Conservation (phyloP, 768 basidiomycete species). For the Leccinum olivaceopallidum region DNA sequence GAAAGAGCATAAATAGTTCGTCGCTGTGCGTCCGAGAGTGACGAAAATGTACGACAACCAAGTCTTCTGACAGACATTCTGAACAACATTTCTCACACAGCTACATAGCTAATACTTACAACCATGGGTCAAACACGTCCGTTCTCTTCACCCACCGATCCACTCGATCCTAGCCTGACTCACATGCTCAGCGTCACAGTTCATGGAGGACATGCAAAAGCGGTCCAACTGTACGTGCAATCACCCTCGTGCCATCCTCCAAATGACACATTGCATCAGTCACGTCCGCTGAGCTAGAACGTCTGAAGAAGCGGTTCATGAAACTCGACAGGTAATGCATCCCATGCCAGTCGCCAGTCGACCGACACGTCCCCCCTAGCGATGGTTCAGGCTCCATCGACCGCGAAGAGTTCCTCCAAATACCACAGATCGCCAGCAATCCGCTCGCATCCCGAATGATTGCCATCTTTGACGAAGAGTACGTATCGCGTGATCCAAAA, state of each 20-base stretch:
- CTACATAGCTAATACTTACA: conserved; percentile 9
- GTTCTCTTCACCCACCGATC: conserved; percentile 28
- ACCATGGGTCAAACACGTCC: conserved; percentile 84
- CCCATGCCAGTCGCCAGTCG: neutral
- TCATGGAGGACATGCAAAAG: conserved; percentile 98
- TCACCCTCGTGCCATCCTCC: neutral
- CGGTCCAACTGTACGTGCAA: conserved; percentile 88
- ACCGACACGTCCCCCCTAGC: conserved; percentile 39
- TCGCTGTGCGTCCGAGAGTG: conserved; percentile 53
- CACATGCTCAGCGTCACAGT: conserved; percentile 69
- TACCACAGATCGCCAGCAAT: conserved; percentile 98
- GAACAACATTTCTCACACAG: conserved; percentile 1
- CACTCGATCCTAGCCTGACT: conserved; percentile 5
- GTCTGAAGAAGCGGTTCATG: conserved; percentile 99
- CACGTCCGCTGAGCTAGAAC: conserved; percentile 90
- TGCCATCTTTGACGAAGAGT: conserved; percentile 99
- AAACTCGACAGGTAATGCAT: conserved; percentile 84
- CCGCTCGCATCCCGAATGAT: conserved; percentile 97
- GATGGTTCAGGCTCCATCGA: conserved; percentile 98
- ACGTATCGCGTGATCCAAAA: conserved; percentile 37
- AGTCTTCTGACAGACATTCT: neutral
- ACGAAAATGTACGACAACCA: conserved; percentile 15
- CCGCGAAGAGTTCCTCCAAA: conserved; percentile 97
- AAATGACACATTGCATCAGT: conserved; percentile 51
- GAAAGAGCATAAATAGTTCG: conserved; percentile 86